Percentiles rank a stretch among this genome's conserved stretches.
phyloP scores from a whole-genome alignment of 192 early-diverging fungal species.

The Gigaspora rosea region DNA sequence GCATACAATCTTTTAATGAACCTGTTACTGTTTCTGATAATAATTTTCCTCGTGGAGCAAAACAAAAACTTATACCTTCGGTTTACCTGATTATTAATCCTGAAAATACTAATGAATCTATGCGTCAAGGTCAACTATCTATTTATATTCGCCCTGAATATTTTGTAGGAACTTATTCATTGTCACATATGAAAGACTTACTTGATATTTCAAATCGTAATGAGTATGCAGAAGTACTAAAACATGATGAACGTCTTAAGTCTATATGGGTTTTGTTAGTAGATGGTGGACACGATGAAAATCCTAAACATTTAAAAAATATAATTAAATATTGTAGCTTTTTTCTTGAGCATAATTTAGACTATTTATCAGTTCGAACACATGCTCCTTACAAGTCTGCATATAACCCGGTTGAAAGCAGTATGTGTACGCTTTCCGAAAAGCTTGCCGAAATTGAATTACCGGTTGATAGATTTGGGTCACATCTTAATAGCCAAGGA shows the following conservation, averaged over 20 bases:
- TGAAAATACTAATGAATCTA: neutral
- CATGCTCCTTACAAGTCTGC: neutral
- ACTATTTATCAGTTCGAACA: slow-evolving; percentile 7
- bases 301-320: slow-evolving; percentile 1
- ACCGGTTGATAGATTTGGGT: neutral
- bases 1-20: neutral
- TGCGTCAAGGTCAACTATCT: neutral
- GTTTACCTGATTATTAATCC: slow-evolving; percentile 6
- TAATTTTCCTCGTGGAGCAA: neutral
- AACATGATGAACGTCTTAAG: neutral
- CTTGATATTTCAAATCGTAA: neutral
- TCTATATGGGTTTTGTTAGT: neutral
- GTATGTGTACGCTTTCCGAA: neutral
- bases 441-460: neutral
- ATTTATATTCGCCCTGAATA: neutral
- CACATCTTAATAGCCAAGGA: neutral
- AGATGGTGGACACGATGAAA: neutral
- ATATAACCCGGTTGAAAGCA: neutral
- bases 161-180: neutral
- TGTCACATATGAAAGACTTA: neutral
- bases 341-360: neutral
- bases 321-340: neutral
- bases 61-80: neutral
- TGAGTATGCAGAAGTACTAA: neutral
- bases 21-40: neutral